Conservation (phyloP, 208 protist species). For the Giardia duodenalis region DNA sequence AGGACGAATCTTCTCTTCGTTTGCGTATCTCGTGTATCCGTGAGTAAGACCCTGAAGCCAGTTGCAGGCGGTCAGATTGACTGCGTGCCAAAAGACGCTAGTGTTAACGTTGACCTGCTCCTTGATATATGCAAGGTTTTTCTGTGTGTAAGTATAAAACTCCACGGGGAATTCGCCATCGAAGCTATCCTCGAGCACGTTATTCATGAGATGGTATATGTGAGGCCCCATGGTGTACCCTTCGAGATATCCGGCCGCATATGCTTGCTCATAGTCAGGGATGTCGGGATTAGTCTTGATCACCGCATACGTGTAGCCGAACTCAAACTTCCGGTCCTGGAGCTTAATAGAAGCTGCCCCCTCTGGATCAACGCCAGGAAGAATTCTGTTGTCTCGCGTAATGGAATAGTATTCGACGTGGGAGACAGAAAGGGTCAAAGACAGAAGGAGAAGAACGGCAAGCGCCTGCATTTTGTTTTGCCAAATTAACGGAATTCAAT, state of each 20-base stretch:
- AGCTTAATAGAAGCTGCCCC: background rate
- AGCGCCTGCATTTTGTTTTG: too few species aligned
- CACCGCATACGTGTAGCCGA: background rate
- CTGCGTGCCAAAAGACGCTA: background rate
- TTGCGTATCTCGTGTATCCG: background rate
- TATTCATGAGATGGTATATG: background rate
- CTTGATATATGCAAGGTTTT: background rate
- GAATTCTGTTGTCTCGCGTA: background rate
- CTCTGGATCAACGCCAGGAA: background rate
- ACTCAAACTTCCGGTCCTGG: background rate
- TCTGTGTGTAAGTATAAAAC: background rate
- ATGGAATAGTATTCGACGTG: too few species aligned
- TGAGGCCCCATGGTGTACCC: background rate
- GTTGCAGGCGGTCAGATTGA: background rate
- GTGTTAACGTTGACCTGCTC: background rate
- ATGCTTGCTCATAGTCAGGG: background rate
- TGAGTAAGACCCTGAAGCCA: slow-evolving; percentile 18
- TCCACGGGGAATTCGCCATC: background rate
- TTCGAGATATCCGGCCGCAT: background rate
- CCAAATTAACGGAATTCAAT: too few species aligned
- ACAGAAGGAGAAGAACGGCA: too few species aligned
- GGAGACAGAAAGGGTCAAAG: too few species aligned
- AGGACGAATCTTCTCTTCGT: background rate
- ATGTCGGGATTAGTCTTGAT: background rate
- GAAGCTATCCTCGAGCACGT: background rate